Evolutionary conservation across 768 basidiomycete genomes (phyloP), one percentile per base, ranked within the genome.

Genomic region (Leccinellum luteum): DNA sequence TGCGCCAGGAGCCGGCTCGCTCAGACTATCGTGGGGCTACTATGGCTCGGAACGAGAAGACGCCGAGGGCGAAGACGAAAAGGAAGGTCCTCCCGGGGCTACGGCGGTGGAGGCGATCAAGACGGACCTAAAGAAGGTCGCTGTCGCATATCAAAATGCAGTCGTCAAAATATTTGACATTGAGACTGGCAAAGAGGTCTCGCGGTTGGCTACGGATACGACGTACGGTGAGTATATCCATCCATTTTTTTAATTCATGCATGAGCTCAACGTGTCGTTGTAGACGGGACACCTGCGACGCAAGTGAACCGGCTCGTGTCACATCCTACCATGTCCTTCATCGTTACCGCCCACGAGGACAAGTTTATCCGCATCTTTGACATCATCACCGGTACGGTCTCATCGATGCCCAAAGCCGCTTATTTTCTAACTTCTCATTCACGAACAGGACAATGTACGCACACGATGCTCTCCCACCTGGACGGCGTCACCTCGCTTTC

Each of bases 281-380:
- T 71, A 87, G 94, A 94, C 65, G 89, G 84, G 3, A 85, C 88
- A 13, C 78, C 85, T 34, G 80, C 80, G 13, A 89, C 89, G 1
- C 93, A 94, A 69, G 86, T 92, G 60, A 97, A 94, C 73, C 81
- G 85, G 57, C 85, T 96, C 59, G 85, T 85, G 30, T 94, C 94
- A 38, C 94, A 97, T 76, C 94, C 94, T 8, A 94, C 91, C 2
- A 86, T 92, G 82, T 83, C 91, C 6, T 76, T 95, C 23, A 82
- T 98, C 41, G 85, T 96, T 6, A 89, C 92, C 25, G 97, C 86
- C 0, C 91, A 95, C 69, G 96, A 98, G 74, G 95, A 98, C 77
- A 95, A 92, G 65, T 87, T 85, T 67, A 91, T 98, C 65, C 83
- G 92, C 32, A 84, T 98, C 45, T 97, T 91, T 73, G 93, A 97